Conservation (phyloP, 2,329 filamentous ascomycete species). For the Botrytis byssoidea region DNA sequence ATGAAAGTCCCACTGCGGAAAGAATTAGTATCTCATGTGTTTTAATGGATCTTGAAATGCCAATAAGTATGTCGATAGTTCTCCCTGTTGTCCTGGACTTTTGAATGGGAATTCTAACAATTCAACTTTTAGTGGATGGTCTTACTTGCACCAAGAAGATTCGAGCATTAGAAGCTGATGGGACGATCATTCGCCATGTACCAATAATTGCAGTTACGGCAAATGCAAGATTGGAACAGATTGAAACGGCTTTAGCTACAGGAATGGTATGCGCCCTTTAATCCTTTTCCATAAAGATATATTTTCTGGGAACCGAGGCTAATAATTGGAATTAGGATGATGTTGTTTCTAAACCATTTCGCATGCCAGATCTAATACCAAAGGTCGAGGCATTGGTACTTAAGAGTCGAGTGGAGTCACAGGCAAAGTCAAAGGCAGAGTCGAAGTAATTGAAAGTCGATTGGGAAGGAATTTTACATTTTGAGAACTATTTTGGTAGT, state of each 20-base stretch:
- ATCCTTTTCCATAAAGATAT: not conserved
- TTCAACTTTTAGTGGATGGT: constrained; percentile 57
- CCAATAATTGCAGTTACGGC: constrained; percentile 82
- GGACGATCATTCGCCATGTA: constrained; percentile 62
- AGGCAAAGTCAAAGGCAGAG: not conserved
- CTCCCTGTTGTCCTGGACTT: constrained; percentile 64
- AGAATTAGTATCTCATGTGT: constrained; percentile 56
- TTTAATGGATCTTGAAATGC: constrained; percentile 81
- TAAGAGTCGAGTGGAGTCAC: constrained; percentile 23
- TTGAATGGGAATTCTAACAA: not conserved
- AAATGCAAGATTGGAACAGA: constrained; percentile 73
- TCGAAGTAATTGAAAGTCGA: not conserved
- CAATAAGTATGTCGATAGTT: constrained; percentile 49
- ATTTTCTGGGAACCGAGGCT: constrained; percentile 19
- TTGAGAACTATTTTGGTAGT: not conserved
- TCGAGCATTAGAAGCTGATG: constrained; percentile 62
- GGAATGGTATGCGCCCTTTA: constrained; percentile 59
- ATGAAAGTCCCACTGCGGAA: constrained; percentile 39
- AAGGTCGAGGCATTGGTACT: constrained; percentile 56
- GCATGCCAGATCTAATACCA: constrained; percentile 67
- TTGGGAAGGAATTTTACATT: not conserved
- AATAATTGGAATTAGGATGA: constrained; percentile 54
- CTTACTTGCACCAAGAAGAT: constrained; percentile 70
- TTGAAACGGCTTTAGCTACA: constrained; percentile 66
- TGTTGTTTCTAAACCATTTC: constrained; percentile 77